Evolutionary conservation across 2,329 filamentous ascomycete genomes (phyloP), one percentile per base, ranked within the genome.

Genomic region (Pseudogymnoascus sp.): DNA sequence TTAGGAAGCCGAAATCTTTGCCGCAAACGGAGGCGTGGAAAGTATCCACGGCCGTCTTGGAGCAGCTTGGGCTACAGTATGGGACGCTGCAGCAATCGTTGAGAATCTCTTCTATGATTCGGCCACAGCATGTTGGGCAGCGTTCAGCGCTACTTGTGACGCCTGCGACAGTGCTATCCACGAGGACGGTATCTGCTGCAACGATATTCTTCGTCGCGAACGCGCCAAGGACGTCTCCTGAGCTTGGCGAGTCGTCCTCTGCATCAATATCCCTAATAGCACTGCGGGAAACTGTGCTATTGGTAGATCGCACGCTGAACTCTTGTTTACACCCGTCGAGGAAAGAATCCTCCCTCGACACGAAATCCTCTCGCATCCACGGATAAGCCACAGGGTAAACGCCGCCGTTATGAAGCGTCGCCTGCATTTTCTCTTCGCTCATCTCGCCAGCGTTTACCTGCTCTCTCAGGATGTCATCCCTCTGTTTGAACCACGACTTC

Each of bases 21-120:
- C 69, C 68, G 60, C 73, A 74, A 3, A 72, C 42, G 11, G 68
- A 63, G 19, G 59, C 59, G 50, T 75, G 72, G 61, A 71, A 73
- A 7, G 67, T 70, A 3, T 63, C 33, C 23, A 69, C 40, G 2
- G 72, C 73, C 10, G 67, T 60, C 15, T 67, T 60, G 15, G 67
- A 68, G 63, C 72, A 74, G 7, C 15, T 53, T 17, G 64, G 33
- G n/a, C 68, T 70, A 63, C 72, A 74, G 63, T 71, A 73, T 6
- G 63, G 38, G 38, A 65, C 65, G 19, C 61, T 66, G 59, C 72
- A 74, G 40, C 67, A 65, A 3, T 61, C 59, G 38, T 67, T 69
- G 53, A 65, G 56, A 13, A 66, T 64, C 4, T 65, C 63, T 15
- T 66, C 60, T 31, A 65, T 59, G 1, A 68, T 50, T 11, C 60